Evolutionary conservation across 2,329 filamentous ascomycete species (phyloP), one percentile per base, ranked within the genome.

Genomic region (Leptographium procerum): DNA sequence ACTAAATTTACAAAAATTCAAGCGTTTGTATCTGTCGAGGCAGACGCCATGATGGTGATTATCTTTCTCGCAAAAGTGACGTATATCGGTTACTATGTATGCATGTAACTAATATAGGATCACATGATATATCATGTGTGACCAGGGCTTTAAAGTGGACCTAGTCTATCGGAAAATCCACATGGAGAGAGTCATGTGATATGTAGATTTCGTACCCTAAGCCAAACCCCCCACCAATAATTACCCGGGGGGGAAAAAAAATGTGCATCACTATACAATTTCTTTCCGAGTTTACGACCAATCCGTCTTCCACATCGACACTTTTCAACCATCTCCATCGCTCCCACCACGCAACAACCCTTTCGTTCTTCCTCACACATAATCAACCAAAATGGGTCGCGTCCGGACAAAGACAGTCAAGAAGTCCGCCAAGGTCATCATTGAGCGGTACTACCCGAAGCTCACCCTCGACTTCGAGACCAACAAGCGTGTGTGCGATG

Each of bases 401-500:
- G 83, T 86, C 74, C 81, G 83, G 67, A 86, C 83, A 67, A 86
- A 86, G 80, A 86, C 83, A 64, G 81, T 84, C 69, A 84, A 84
- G 81, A 84, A 83, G 80, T 83, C 80, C 83, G 91, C 94, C 82
- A 99, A 99, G 89, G 91, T 96, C 85, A 92, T 97, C 82, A 97
- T 99, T 80, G 91, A 96, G 88, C 85, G 88, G 68, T 95, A 94
- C 84, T 95, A 95, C 82, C 94, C 94, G 74, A 91, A 90, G 80
- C 84, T 99, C 76, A 96, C 91, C 66, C 89, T 97, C 73, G 94
- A 99, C 83, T 99, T 99, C 82, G 94, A 99, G 63, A 96, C 68
- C 81, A 94, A 94, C 75, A 91, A 91, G 81, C 85, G 96, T 75
- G 63, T 64, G 73, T 97, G 94, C 83, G 94, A 97, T 91, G 94